Evolutionary conservation across 768 basidiomycete species (phyloP), one percentile per base, ranked within the genome.

Genomic region (Leccinellum albellum): DNA sequence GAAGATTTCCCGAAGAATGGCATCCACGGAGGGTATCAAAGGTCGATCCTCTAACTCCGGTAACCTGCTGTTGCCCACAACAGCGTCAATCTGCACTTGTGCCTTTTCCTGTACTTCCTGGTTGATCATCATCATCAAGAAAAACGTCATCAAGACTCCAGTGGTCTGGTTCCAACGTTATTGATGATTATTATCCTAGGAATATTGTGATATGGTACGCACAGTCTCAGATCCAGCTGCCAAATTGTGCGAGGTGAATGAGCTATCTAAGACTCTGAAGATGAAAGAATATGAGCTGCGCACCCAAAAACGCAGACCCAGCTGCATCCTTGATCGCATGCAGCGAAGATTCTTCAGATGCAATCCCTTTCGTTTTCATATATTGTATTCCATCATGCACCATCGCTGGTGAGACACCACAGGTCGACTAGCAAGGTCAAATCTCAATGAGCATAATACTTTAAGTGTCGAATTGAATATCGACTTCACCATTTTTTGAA

Each of bases 61-160:
- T 2, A 63, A 31, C n/a, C 54, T 55, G 4, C 14, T 23, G 2
- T n/a, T 54, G 4, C 63, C 63, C 0, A 57, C 31, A 1, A 61
- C 44, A 4, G 45, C 31, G n/a, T 64, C 53, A 0, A 63, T 60
- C 9, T 64, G 29, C 12, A 20, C 37, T 12, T 64, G 63, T 0
- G 32, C 51, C 10, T 37, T 57, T 21, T 42, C 51, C 50, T 64
- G 62, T 0, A 2, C 55, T 10, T 12, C 46, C 1, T 28, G 58
- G n/a, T 60, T 32, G 37, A 63, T 3, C 7, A 54, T 15, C 55
- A 64, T 61, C 55, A 64, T 46, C 0, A 61, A 26, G 20, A 64
- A 57, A 15, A 64, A 64, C 0, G 26, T 17, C 57, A 59, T 57
- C 17, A 64, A 7, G 4, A 17, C 10, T 3, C 48, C 3, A 7